phyloP scores from a whole-genome alignment of 2,329 filamentous ascomycete genomes.

The Aspergillus terreus region DNA sequence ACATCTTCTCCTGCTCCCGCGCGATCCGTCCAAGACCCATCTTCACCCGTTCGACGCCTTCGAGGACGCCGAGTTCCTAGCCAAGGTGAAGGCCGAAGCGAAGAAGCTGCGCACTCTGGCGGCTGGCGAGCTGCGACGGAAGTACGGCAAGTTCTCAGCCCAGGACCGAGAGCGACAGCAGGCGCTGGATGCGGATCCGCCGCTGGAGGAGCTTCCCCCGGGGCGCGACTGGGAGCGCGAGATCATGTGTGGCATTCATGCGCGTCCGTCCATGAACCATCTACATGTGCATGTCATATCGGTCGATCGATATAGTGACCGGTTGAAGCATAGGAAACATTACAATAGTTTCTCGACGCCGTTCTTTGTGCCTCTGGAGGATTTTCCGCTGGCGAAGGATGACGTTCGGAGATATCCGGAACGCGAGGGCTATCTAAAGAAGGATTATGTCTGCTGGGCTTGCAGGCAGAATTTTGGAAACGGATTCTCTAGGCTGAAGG shows the following conservation, averaged over 20 bases:
- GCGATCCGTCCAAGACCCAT: conserved; percentile 57
- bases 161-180: conserved; percentile 61
- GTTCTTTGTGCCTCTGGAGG: conserved; percentile 74
- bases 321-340: conserved; percentile 76
- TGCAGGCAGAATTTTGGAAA: conserved; percentile 73
- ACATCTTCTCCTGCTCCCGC: conserved; percentile 84
- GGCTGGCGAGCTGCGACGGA: conserved; percentile 69
- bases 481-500: conserved; percentile 69
- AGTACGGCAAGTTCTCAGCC: conserved; percentile 60
- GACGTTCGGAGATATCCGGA: conserved; percentile 61
- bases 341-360: conserved; percentile 87
- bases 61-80: conserved; percentile 65
- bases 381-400: conserved; percentile 69
- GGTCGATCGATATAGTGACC: conserved; percentile 69
- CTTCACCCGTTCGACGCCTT: conserved; percentile 77
- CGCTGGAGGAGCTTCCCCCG: conserved; percentile 53
- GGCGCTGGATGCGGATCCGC: conserved; percentile 58
- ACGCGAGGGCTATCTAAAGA: conserved; percentile 56
- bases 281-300: conserved; percentile 86
- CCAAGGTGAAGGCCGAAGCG: conserved; percentile 59
- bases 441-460: conserved; percentile 77
- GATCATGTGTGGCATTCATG: conserved; percentile 76
- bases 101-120: conserved; percentile 61
- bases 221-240: conserved; percentile 78
- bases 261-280: conserved; percentile 86